Conservation (phyloP, 257 asterid species). For the Solanum piurae region DNA sequence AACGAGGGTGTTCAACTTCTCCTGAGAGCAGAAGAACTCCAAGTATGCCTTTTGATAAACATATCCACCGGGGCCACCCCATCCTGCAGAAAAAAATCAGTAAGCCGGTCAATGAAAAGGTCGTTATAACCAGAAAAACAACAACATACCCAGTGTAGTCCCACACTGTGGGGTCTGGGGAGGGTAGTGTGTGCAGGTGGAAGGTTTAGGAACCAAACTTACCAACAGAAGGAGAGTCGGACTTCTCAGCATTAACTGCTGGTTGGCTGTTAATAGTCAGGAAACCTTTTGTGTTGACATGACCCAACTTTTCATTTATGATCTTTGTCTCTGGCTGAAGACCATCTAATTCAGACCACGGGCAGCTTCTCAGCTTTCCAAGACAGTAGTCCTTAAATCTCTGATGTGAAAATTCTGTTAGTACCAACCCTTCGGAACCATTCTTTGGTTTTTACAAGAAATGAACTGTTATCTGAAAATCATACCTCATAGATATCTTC, state of each 20-base stretch:
- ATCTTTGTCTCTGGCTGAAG: conserved; percentile 92
- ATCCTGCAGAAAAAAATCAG: conserved; percentile 34
- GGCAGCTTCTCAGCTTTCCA: conserved; percentile 74
- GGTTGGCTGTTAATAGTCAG: conserved; percentile 97
- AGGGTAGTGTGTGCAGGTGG: not conserved
- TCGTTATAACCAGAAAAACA: not conserved
- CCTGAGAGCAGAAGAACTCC: conserved; percentile 70
- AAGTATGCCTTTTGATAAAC: conserved; percentile 95
- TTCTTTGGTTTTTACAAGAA: not conserved
- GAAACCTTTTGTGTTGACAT: conserved; percentile 59
- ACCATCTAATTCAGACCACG: conserved; percentile 90
- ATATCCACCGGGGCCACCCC: conserved; percentile 96
- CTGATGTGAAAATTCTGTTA: conserved; percentile 22
- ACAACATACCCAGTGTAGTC: too few species aligned
- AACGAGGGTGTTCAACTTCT: conserved; percentile 47
- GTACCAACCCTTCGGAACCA: not conserved
- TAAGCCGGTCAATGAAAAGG: not conserved
- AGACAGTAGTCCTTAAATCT: conserved; percentile 62
- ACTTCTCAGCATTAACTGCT: conserved; percentile 76
- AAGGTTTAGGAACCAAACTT: conserved; percentile 3
- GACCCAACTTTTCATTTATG: conserved; percentile 63
- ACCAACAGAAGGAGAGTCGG: conserved; percentile 85
- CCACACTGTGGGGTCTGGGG: too few species aligned
- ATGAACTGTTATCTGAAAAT: not conserved
- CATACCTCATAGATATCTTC: conserved; percentile 78